These are phyloP conservation scores for Dactylonectria macrodidyma DNA, from an alignment of 2,329 filamentous ascomycete species.

Conservation along the genomic window DNA sequence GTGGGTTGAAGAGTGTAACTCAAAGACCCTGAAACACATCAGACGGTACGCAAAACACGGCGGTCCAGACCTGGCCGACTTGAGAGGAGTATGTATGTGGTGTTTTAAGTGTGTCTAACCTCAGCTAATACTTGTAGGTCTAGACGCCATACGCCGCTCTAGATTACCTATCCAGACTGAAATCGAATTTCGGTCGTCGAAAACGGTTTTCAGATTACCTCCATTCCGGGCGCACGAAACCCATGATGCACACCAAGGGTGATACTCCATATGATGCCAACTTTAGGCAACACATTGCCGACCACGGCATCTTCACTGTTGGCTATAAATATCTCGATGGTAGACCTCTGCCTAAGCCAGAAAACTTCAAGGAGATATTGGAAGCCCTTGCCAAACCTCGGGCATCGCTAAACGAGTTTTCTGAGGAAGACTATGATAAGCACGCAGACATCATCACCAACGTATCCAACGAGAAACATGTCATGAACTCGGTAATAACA, in stretches of 20 bases:
- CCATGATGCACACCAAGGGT: neutral
- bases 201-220: neutral
- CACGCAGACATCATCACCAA: constrained; percentile 45
- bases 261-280: constrained; percentile 35
- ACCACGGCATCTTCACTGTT: constrained; percentile 35
- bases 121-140: neutral
- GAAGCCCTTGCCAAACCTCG: constrained; percentile 27
- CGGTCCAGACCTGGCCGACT: neutral
- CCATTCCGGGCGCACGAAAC: neutral
- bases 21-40: neutral
- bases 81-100: neutral
- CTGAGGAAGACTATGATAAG: constrained; percentile 48
- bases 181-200: too few species aligned
- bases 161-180: neutral
- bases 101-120: neutral
- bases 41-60: neutral
- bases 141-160: too few species aligned
- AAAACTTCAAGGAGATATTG: constrained; percentile 41
- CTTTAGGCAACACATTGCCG: constrained; percentile 43
- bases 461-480: constrained; percentile 54
- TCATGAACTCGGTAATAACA: constrained; percentile 51
- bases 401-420: constrained; percentile 54
- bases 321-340: constrained; percentile 38
- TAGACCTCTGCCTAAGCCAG: constrained; percentile 28
- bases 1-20: neutral